Evolutionary conservation across 129 eudicot genomes (phyloP), one percentile per base, ranked within the genome.

Genomic region (Artemisia tridentata): DNA sequence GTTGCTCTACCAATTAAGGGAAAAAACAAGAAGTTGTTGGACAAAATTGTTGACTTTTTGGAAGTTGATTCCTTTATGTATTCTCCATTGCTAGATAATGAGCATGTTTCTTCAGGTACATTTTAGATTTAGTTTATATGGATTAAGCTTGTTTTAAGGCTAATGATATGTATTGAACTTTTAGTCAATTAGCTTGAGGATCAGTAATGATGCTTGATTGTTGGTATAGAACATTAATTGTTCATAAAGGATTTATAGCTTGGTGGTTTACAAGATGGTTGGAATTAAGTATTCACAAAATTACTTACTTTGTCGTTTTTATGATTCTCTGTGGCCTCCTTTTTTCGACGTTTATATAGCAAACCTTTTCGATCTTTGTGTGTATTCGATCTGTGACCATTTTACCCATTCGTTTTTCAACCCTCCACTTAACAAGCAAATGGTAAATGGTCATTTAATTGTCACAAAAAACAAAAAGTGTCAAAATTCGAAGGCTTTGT

Each of bases 51-150:
- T 17, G 61, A 27, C 46, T 78, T 71, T 63, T 16, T 78, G 52
- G 67, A 54, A 78, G 76, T 67, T 48, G 81, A 78, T n/a, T 53
- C 77, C 43, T 78, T 63, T 55, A 12, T 71, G 72, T 71, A 78
- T 45, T 63, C 77, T 63, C 81, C 81, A 63, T 63, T 78, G 77
- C 31, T 78, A 62, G 13, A 11, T 62, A 13, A 69, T 59, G 29
- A 49, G 10, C 43, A 59, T 31, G 70, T 58, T 55, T 43, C 5
- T 63, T 63, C 77, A 78, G 72, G 76, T 77, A 77, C 17, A 6
- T 61, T 20, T 8, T 11, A 3, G 15, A 31, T 52, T 68, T 13
- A 5, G 49, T 59, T n/a, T 29, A 52, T 74, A 62, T 62, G 15
- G 52, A 47, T 48, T 54, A 38, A 3, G 21, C 15, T 69, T 69